Conservation (phyloP, 257 asterid species). For the Nicotiana attenuata region DNA sequence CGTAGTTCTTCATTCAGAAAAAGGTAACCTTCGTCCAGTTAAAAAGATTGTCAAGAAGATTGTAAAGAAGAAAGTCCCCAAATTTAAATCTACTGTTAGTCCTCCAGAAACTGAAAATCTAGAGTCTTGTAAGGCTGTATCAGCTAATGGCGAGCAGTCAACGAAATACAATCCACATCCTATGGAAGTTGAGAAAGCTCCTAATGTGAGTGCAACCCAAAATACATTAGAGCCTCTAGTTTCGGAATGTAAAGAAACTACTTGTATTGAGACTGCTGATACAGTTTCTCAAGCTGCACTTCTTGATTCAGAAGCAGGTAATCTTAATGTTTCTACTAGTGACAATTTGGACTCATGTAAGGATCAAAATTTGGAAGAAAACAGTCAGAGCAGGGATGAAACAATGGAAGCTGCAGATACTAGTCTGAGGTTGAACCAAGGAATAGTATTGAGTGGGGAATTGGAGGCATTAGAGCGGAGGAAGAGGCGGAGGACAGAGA, state of each 20-base stretch:
- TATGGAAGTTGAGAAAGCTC: slow-evolving; percentile 18
- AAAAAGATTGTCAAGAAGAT: slow-evolving; percentile 49
- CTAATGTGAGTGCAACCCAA: neutral
- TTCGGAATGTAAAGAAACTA: slow-evolving; percentile 5
- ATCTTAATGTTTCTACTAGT: slow-evolving; percentile 2
- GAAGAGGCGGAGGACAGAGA: slow-evolving; percentile 50
- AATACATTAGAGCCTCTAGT: slow-evolving; percentile 4
- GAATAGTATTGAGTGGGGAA: slow-evolving; percentile 37
- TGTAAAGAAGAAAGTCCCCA: slow-evolving; percentile 61
- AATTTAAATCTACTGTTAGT: slow-evolving; percentile 13
- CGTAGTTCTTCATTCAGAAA: slow-evolving; percentile 1
- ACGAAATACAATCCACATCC: slow-evolving; percentile 1
- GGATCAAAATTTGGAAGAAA: slow-evolving; percentile 10
- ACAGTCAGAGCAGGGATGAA: neutral
- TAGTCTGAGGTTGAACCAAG: slow-evolving; percentile 21
- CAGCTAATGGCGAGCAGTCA: slow-evolving; percentile 13
- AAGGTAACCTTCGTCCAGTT: slow-evolving; percentile 9
- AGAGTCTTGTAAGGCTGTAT: slow-evolving; percentile 14
- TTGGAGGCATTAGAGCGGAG: slow-evolving; percentile 51
- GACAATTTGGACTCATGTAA: slow-evolving; percentile 6
- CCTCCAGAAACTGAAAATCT: neutral
- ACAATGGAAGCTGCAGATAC: slow-evolving; percentile 24
- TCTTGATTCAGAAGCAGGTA: neutral
- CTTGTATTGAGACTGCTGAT: slow-evolving; percentile 13
- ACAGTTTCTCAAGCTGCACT: neutral